phyloP scores from a whole-genome alignment of 176 grass and related monocot genomes.

The Rhynchospora tenuis region DNA sequence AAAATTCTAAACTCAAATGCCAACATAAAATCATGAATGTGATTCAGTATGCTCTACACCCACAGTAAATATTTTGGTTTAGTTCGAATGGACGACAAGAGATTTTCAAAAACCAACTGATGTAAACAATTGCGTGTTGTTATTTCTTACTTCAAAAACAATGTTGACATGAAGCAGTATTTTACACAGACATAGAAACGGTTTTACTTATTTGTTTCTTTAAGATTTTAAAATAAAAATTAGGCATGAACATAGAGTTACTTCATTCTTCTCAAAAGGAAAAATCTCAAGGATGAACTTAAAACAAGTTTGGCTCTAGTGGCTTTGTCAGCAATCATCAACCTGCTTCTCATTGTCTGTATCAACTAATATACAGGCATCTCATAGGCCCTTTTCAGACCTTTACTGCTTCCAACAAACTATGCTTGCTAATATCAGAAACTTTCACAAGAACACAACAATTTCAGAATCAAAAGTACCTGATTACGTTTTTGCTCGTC shows the following conservation, averaged over 20 bases:
- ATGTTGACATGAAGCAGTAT: not conserved
- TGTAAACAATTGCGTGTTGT: not conserved
- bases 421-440: not conserved
- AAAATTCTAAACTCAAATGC: not conserved
- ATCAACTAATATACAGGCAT: not conserved
- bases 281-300: not conserved
- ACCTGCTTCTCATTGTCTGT: not conserved
- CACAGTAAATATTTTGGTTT: not conserved
- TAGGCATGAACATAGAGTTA: not conserved
- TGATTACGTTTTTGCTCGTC: slow-evolving; percentile 87
- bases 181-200: not conserved
- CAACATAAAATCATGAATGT: not conserved
- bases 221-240: not conserved
- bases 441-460: not conserved
- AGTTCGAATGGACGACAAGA: not conserved
- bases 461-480: slow-evolving; percentile 29
- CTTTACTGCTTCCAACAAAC: not conserved
- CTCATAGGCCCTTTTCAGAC: not conserved
- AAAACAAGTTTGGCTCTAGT: not conserved
- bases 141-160: too few relatives aligned
- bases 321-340: not conserved
- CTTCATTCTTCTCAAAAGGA: not conserved
- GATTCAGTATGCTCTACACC: not conserved
- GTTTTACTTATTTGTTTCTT: not conserved
- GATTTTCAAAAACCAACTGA: not conserved